Base-by-base conservation (phyloP, 75 land plant species). In the Sequoia sempervirens region DNA sequence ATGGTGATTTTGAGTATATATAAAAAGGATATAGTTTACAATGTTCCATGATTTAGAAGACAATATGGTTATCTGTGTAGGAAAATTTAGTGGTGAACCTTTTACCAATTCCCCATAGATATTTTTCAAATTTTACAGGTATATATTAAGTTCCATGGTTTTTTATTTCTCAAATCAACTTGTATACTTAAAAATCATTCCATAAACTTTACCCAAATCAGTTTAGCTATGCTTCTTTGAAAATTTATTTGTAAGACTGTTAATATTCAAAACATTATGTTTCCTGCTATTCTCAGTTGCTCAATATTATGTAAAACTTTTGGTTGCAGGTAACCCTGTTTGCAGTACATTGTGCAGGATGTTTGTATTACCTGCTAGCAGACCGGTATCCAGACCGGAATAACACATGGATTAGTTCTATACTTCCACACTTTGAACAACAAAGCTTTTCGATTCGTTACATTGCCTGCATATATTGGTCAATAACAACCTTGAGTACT, bases 281-380 rank as follows among this genome's bases (percentile, higher is more conserved):
- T 26, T 61, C 66, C n/a, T 23, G n/a, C 66, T 26, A 61, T 61
- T 61, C 66, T 61, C 66, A 61, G n/a, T 61, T 5, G 20, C 64
- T 58, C 20, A 58, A 58, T 20, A 26, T 23, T 70, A 12, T 70
- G 73, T 13, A 30, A 30, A 70, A 40, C 50, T 81, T 81, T 54
- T 53, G 58, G 58, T 53, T 84, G 86, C 84, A 90, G 91, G 91
- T 90, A 26, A 90, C 91, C 47, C 56, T 90, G 14, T 90, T 86
- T 82, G 87, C 88, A 30, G 87, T 88, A 30, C 91, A 90, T 38
- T 86, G 80, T 58, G 91, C 91, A 70, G 91, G 86, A 10, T 90
- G 91, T 76, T 86, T 88, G 79, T 88, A 84, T 64, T 90, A 84
- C 66, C 81, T 84, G 2, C 82, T 90, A 5, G 89, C 87, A 26